Base-by-base conservation (phyloP, 129 eudicot species). In the Ambrosia artemisiifolia region DNA sequence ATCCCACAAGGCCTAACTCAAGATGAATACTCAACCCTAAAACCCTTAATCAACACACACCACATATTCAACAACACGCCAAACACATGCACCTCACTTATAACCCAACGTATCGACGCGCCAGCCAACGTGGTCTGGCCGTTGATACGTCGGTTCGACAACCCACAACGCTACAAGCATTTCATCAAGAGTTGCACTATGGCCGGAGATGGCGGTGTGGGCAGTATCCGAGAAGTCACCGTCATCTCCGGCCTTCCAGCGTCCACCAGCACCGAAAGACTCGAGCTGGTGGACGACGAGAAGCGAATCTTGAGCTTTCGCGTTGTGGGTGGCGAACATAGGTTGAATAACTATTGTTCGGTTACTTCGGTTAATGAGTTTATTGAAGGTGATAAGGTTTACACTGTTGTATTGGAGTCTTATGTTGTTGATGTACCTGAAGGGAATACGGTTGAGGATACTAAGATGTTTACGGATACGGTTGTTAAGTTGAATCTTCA, bases 161-260 rank as follows among this genome's bases (percentile, higher is more conserved):
- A 92, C 86, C 97, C 97, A 3, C 96, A 92, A 69, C 77, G 82
- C 14, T 92, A 92, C 88, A 92, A 92, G 63, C 97, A 92, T 83
- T 92, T 92, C 81, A 92, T 92, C 81, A 92, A 92, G 78, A 84
- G 88, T 60, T 92, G 96, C 73, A 76, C 75, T 34, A 73, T 91
- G 72, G 70, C 36, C 13, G 93, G 90, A 0, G 94, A 80, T 46
- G 97, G 94, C 12, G 80, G 85, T 2, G 96, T 88, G 0, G 97
- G 97, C 0, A 82, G 91, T 65, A 65, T 92, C 12, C 67, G 97
- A 3, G 96, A 92, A 60, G 91, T 92, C 6, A 88, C 93, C 3
- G 97, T 92, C 4, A 85, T 92, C 20, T 86, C 97, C 20, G 97
- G 97, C 17, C 80, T 92, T 18, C 97, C 97, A 24, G 97, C 97